These are phyloP conservation scores for Xylariaceae sp. DNA, from an alignment of 2,329 filamentous ascomycete genomes.

Conservation along the genomic window DNA sequence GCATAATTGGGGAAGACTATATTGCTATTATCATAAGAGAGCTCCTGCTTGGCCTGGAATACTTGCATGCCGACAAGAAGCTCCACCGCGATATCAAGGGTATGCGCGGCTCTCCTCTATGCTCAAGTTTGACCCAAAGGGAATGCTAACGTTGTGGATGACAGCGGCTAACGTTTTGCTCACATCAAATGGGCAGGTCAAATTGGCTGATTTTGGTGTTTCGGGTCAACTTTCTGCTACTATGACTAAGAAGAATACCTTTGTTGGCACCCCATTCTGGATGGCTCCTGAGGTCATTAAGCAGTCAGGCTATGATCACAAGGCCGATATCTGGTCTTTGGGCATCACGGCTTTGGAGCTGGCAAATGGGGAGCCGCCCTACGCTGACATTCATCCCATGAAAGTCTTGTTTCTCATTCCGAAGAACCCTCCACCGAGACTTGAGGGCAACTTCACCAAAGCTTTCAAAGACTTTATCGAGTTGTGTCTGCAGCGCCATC, in stretches of 20 bases:
- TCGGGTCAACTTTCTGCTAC: conserved; percentile 94
- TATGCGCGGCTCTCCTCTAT: conserved; percentile 32
- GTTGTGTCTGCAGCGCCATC: conserved; percentile 81
- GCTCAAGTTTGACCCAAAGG: too few relatives aligned
- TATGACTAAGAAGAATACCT: conserved; percentile 99
- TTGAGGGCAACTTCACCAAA: conserved; percentile 78
- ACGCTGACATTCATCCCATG: conserved; percentile 97
- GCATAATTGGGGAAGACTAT: conserved; percentile 86
- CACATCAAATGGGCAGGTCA: conserved; percentile 88
- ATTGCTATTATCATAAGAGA: conserved; percentile 94
- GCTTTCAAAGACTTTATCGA: conserved; percentile 82
- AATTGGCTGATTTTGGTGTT: conserved; percentile 94
- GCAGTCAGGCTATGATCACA: conserved; percentile 95
- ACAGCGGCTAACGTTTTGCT: conserved; percentile 89
- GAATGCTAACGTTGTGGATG: conserved; percentile 17
- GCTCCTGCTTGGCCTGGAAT: conserved; percentile 83
- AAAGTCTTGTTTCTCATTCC: conserved; percentile 96
- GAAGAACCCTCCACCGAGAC: conserved; percentile 80
- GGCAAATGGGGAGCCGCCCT: conserved; percentile 87
- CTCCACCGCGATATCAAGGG: conserved; percentile 95
- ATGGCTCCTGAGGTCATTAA: conserved; percentile 99
- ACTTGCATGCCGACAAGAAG: conserved; percentile 93
- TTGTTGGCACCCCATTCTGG: conserved; percentile 98
- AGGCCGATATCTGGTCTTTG: conserved; percentile 95
- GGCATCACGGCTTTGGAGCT: conserved; percentile 92